A percentile compares a stretch with the other conserved stretches of the same genome.
phyloP scores from a whole-genome alignment of 2,329 filamentous ascomycete species.

The Phyllosticta citrichinensis region DNA sequence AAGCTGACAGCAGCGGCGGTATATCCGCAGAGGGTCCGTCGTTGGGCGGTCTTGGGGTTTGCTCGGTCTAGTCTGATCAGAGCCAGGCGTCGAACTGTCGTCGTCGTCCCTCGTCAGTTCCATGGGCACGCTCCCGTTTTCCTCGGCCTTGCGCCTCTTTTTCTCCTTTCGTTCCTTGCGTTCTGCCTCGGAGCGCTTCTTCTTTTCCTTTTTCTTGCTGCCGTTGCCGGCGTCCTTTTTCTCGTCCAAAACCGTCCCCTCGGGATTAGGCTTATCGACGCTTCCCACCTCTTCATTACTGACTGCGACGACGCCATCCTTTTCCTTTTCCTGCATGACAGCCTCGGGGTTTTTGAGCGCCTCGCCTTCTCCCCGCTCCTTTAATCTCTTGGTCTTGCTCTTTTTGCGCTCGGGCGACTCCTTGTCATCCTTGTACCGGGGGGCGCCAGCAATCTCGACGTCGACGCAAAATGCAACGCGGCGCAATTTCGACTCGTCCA shows the following conservation, averaged over 20 bases:
- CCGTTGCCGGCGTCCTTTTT: constrained; percentile 23
- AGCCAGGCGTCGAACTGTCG: constrained; percentile 12
- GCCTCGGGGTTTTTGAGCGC: constrained; percentile 58
- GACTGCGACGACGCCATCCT: constrained; percentile 28
- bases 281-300: constrained; percentile 30
- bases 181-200: constrained; percentile 89
- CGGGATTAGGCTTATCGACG: constrained; percentile 32
- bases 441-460: constrained; percentile 87
- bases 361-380: constrained; percentile 64
- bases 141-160: constrained; percentile 73
- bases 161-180: constrained; percentile 86
- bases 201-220: constrained; percentile 83
- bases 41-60: constrained; percentile 62
- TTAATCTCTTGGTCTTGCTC: constrained; percentile 43
- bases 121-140: constrained; percentile 76
- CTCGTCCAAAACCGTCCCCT: constrained; percentile 24
- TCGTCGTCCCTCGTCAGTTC: constrained; percentile 65
- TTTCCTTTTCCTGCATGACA: constrained; percentile 46
- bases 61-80: constrained; percentile 23
- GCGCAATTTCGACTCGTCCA: constrained; percentile 71
- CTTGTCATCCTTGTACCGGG: constrained; percentile 58
- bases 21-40: constrained; percentile 84
- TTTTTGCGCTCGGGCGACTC: constrained; percentile 39
- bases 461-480: constrained; percentile 94
- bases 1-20: constrained; percentile 86